Base-by-base conservation (phyloP, 495 filamentous ascomycete species). In the Penicillium fimorum region DNA sequence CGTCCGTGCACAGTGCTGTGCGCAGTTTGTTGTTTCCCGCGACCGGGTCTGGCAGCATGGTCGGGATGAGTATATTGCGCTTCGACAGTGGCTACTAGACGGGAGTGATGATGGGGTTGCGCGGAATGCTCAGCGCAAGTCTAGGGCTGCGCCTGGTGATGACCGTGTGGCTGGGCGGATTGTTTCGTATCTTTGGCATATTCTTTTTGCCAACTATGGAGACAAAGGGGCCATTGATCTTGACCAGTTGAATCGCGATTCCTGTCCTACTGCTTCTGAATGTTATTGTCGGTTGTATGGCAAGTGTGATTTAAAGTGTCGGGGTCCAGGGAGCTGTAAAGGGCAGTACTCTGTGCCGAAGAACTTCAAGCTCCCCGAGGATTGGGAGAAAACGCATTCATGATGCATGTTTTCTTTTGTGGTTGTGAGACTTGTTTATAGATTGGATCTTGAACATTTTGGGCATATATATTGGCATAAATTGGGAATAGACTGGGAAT, bases 281-380 rank as follows among this genome's bases (percentile, higher is more conserved):
- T 78, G 75, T 41, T 78, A 78, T 62, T 78, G 75, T 68, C 71
- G 72, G 5, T 49, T 78, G 15, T 78, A 78, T 63, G 73, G 73
- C 4, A 60, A 66, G 37, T 78, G 75, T 55, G 50, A 63, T 47
- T 52, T 78, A 33, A 50, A 63, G 11, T 74, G 71, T 49, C 55
- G 29, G 5, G 61, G 53, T 37, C 60, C 65, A 4, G 74, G 68
- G 17, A 64, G 30, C 46, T 76, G 75, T 55, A 24, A 33, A 30
- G 72, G 72, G 5, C 72, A 74, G 60, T 78, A 78, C 59, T 38
- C 47, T 9, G 42, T 76, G 18, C 75, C 75, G 50, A 50, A 52
- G 43, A 56, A 70, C 37, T 74, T 66, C 46, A 68, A 58, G 41
- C 58, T 77, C 24, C 75, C 75, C 12, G 72, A 70, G 43, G 60